Base-by-base conservation (phyloP, 495 filamentous ascomycete species). In the Geoglossum glabrum region DNA sequence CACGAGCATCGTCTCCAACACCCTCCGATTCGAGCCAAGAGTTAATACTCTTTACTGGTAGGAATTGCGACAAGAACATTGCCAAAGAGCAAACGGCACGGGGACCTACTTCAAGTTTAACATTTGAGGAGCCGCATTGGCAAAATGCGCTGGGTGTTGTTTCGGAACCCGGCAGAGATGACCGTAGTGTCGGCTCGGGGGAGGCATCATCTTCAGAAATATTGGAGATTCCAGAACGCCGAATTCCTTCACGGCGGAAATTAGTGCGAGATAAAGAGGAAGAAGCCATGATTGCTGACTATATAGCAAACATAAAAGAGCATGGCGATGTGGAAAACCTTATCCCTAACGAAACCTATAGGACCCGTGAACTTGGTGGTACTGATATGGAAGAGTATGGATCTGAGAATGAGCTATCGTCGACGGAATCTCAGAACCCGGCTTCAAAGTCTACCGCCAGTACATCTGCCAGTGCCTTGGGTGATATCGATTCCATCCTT, bases 221-320 rank as follows among this genome's bases (percentile, higher is more conserved):
- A 19, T 23, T 23, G 19, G 25, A 17, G 26, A 26, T n/a, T 28
- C n/a, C 40, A 3, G n/a, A 45, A 45, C 40, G 49, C 19, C 3
- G 9, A 23, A 9, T 40, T 45, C 54, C 27, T 33, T 4, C 31
- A 33, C 23, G 21, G 51, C 19, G n/a, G 31, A 28, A 30, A 19
- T 17, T 8, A 2, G 9, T 31, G 17, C 19, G 27, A 25, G 26
- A 11, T 10, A 15, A 60, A 8, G 70, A 73, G 4, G 77, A 85
- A 11, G 73, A 79, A 34, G 81, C 75, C 0, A 71, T 80, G 3
- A 50, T 86, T 23, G 77, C 77, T 1, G 88, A 94, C 64, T 92
- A 93, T 61, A 82, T 89, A 56, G 79, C 77, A 58, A 89, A 93
- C 64, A 79, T 89, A 57, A 13, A 60, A 47, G 51, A 60, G 30